Base-by-base conservation (phyloP, 108 stramenopile species). In the Nitzschia sp. region DNA sequence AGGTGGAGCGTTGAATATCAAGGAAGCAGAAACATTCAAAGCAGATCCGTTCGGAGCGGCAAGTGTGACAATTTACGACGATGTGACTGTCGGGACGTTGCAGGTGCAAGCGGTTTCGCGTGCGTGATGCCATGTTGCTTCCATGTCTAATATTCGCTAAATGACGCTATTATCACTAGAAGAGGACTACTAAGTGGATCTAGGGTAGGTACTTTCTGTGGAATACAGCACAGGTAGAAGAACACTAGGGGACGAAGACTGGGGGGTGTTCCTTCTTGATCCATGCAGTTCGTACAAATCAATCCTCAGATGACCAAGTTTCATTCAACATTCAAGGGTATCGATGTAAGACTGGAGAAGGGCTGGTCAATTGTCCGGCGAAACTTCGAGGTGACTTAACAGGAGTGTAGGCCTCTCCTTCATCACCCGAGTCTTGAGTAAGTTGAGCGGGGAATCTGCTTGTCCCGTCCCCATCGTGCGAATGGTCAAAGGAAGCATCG, bases 21-120 rank as follows among this genome's bases (percentile, higher is more conserved):
- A 81, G 22, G 78, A 80, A 63, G 65, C 66, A 45, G 84, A 87
- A 65, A 78, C 78, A 17, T 71, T 83, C 6, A 80, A 85, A 52
- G 85, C 82, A 38, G 83, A 90, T 54, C 78, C 79, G 28, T 78
- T 93, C 44, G 89, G 89, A 9, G 89, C 80, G 17, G 82, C 92
- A 25, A 84, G 73, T 25, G 86, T 91, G 25, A 84, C 89, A 46
- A 30, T 91, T 23, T 90, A 75, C 69, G 86, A 91, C 50, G 86
- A 93, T 6, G 76, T 87, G 17, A 53, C 45, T 8, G 73, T 90
- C 17, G 92, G 92, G n/a, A 75, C 80, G 44, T 31, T 89, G 4
- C 74, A 76, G 29, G 71, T 92, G 45, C 81, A 82, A 53, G 68
- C 84, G n/a, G n/a, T n/a, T n/a, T n/a, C n/a, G n/a, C n/a, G n/a